phyloP scores from a whole-genome alignment of 495 filamentous ascomycete species.

The Mytilinidion resinicola region DNA sequence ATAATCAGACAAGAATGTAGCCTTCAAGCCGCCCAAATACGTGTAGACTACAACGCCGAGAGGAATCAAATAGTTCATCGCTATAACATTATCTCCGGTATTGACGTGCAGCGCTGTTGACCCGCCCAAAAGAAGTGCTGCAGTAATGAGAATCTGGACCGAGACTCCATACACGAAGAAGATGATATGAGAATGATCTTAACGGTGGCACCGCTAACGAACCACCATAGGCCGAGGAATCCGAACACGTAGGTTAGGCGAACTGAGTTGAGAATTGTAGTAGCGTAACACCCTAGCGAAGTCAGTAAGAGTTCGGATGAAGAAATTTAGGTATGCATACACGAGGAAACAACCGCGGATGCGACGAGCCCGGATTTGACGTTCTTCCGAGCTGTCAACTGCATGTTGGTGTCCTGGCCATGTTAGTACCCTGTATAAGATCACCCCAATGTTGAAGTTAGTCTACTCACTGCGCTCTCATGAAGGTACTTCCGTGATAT shows the following conservation, averaged over 20 bases:
- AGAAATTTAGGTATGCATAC: too few species aligned
- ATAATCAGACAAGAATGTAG: conserved; percentile 68
- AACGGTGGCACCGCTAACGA: conserved; percentile 60
- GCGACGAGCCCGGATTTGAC: conserved; percentile 90
- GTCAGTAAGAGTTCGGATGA: too few species aligned
- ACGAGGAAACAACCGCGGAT: conserved; percentile 85
- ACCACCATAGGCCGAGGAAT: conserved; percentile 90
- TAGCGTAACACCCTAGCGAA: conserved; percentile 70
- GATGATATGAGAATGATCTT: conserved; percentile 67
- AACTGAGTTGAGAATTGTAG: conserved; percentile 74
- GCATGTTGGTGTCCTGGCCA: conserved; percentile 92
- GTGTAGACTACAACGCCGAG: conserved; percentile 68
- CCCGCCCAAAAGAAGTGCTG: conserved; percentile 88
- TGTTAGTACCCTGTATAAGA: conserved; percentile 59
- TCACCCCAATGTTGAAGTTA: not conserved
- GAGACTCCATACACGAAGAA: conserved; percentile 47
- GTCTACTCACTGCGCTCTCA: conserved; percentile 3
- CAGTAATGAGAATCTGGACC: conserved; percentile 57
- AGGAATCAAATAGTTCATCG: conserved; percentile 85
- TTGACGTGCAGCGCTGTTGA: conserved; percentile 79
- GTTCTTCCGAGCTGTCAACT: conserved; percentile 83
- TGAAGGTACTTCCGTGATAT: conserved; percentile 27
- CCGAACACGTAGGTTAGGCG: conserved; percentile 88
- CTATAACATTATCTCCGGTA: conserved; percentile 70
- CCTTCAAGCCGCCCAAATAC: conserved; percentile 72